These are phyloP conservation scores for Quercus lobata DNA, from an alignment of 331 rosid species.

Conservation along the genomic window DNA sequence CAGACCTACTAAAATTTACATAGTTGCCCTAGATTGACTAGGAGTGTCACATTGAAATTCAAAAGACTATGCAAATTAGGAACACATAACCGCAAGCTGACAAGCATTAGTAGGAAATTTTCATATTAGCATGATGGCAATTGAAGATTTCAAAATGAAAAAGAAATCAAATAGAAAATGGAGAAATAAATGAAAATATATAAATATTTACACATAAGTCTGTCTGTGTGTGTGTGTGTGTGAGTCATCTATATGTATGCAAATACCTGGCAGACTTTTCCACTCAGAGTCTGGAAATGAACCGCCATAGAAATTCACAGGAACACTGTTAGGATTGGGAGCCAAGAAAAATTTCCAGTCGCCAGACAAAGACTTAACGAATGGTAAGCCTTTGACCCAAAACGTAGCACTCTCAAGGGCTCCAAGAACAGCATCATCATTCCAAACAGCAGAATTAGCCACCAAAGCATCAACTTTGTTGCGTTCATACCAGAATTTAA, in stretches of 20 bases:
- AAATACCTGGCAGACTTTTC: constrained; percentile 73
- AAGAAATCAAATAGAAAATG: neutral
- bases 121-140: neutral
- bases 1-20: neutral
- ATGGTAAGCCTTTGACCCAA: constrained; percentile 83
- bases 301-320: constrained; percentile 51
- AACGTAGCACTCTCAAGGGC: constrained; percentile 77
- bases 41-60: neutral
- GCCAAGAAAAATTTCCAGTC: constrained; percentile 85
- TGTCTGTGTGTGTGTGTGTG: neutral
- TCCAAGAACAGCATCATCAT: constrained; percentile 70
- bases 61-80: neutral
- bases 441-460: constrained; percentile 80
- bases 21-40: neutral
- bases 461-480: constrained; percentile 67
- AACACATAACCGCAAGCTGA: neutral
- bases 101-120: neutral
- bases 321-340: constrained; percentile 53
- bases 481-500: constrained; percentile 78
- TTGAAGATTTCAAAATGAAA: neutral
- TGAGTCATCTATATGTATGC: neutral
- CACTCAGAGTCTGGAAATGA: constrained; percentile 67
- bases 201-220: neutral
- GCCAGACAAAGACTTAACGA: constrained; percentile 82
- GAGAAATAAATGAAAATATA: neutral